A percentile compares a stretch with the other conserved stretches of the same genome.
These are phyloP conservation scores for Scheffersomyces insectosa DNA, from an alignment of 1,139 yeast species.

Conservation along the genomic window DNA sequence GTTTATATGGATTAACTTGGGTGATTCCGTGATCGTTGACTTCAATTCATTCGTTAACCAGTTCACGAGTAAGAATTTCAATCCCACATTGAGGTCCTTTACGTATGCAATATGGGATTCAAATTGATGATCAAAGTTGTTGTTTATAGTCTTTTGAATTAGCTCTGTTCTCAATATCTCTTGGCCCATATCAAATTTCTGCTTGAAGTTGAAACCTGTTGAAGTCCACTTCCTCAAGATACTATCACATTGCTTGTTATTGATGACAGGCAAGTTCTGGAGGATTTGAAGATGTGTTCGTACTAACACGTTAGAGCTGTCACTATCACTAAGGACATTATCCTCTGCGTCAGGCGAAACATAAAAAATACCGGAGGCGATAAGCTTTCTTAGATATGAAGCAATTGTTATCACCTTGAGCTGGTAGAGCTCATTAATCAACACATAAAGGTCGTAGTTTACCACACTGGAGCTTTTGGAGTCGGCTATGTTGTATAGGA, in stretches of 20 bases:
- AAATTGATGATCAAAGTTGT: slow-evolving; percentile 14
- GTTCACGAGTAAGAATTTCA: slow-evolving; percentile 43
- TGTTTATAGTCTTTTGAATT: slow-evolving; percentile 22
- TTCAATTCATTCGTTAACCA: slow-evolving; percentile 45
- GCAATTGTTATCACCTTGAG: slow-evolving; percentile 58
- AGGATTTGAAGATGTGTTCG: slow-evolving; percentile 51
- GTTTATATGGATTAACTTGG: slow-evolving; percentile 39
- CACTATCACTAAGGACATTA: slow-evolving; percentile 1
- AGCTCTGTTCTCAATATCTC: slow-evolving; percentile 23
- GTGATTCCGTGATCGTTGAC: slow-evolving; percentile 27
- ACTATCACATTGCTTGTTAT: slow-evolving; percentile 52
- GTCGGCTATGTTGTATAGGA: slow-evolving; percentile 23
- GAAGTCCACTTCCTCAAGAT: slow-evolving; percentile 45
- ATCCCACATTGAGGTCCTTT: slow-evolving; percentile 35
- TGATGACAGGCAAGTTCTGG: slow-evolving; percentile 53
- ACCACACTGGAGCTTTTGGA: slow-evolving; percentile 18
- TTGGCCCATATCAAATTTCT: slow-evolving; percentile 32
- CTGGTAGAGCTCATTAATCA: slow-evolving; percentile 57
- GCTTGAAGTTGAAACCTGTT: slow-evolving; percentile 33
- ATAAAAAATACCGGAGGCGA: slow-evolving; percentile 81
- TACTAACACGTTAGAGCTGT: slow-evolving; percentile 18
- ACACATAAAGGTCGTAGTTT: slow-evolving; percentile 43
- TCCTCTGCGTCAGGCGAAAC: slow-evolving; percentile 28
- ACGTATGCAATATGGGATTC: slow-evolving; percentile 14
- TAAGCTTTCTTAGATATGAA: slow-evolving; percentile 71